Conservation (phyloP, 495 filamentous ascomycete species). For the Paragyromitra xinjiangensis region DNA sequence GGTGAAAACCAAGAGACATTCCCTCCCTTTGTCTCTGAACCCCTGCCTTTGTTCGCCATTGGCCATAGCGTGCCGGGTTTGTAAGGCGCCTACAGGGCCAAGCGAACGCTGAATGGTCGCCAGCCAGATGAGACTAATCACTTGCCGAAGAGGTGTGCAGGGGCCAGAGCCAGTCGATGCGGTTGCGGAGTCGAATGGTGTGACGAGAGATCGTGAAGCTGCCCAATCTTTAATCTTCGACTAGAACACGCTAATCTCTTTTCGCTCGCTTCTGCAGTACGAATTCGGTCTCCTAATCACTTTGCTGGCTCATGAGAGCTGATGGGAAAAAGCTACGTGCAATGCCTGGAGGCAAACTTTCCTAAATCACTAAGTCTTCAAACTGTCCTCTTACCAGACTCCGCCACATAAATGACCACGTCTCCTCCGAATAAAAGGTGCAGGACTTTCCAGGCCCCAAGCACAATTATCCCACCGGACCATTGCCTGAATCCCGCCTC, state of each 20-base stretch:
- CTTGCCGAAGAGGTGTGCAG: slow-evolving; percentile 28
- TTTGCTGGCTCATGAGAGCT: slow-evolving; percentile 14
- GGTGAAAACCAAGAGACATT: slow-evolving; percentile 20
- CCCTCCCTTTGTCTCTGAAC: neutral
- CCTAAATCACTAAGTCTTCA: neutral
- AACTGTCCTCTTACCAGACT: neutral
- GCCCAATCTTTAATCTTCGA: slow-evolving; percentile 11
- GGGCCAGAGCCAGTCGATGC: slow-evolving; percentile 29
- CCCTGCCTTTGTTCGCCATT: slow-evolving; percentile 20
- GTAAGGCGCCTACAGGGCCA: slow-evolving; percentile 38
- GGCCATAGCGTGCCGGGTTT: slow-evolving; percentile 33
- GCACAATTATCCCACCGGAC: neutral
- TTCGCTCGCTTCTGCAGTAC: slow-evolving; percentile 25
- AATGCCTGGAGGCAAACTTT: neutral
- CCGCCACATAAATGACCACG: slow-evolving; percentile 35
- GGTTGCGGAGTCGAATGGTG: slow-evolving; percentile 28
- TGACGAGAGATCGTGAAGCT: slow-evolving; percentile 20
- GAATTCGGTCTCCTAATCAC: neutral
- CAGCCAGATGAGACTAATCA: slow-evolving; percentile 42
- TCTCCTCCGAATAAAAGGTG: slow-evolving; percentile 3
- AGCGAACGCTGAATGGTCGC: slow-evolving; percentile 33
- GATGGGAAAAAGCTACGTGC: neutral
- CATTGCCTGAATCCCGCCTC: slow-evolving; percentile 4
- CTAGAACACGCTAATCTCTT: slow-evolving; percentile 17
- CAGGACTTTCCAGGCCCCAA: neutral